phyloP scores from a whole-genome alignment of 257 asterid species.

The Linaria vulgaris region DNA sequence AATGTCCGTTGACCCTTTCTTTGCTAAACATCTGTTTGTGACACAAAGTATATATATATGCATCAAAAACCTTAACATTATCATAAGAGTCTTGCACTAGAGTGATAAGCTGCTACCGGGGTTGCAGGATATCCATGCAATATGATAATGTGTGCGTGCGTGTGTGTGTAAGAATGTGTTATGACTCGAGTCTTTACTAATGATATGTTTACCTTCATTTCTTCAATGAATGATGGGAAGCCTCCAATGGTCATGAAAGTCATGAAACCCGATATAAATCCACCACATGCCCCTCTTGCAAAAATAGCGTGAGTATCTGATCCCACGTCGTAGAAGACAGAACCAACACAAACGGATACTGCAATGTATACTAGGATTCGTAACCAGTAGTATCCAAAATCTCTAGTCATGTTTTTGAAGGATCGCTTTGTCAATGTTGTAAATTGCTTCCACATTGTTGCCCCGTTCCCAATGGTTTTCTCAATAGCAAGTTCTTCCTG shows the following conservation, averaged over 20 bases:
- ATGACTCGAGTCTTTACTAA: not conserved
- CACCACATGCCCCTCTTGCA: conserved; percentile 87
- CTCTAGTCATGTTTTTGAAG: conserved; percentile 72
- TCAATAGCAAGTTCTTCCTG: conserved; percentile 46
- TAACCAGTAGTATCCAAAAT: conserved; percentile 88
- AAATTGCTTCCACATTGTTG: conserved; percentile 65
- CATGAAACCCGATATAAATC: conserved; percentile 88
- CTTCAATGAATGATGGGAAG: conserved; percentile 93
- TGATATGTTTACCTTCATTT: conserved; percentile 58
- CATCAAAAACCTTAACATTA: conserved; percentile 2
- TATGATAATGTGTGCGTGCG: not conserved
- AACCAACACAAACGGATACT: conserved; percentile 66
- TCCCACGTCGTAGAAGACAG: conserved; percentile 72
- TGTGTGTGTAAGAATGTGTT: no score
- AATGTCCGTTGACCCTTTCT: conserved; percentile 75
- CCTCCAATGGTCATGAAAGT: conserved; percentile 96
- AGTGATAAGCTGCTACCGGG: not conserved
- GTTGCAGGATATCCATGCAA: not conserved
- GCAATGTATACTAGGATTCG: conserved; percentile 57
- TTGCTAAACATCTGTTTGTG: conserved; percentile 61
- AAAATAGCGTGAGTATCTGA: conserved; percentile 49
- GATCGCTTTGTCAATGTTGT: conserved; percentile 68
- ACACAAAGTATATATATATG: conserved; percentile 8
- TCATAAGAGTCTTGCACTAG: not conserved
- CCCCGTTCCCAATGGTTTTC: conserved; percentile 55